Evolutionary conservation across 1,284 basidiomycete species (phyloP).

Genomic region (Ceraceosorus bombacis): DNA sequence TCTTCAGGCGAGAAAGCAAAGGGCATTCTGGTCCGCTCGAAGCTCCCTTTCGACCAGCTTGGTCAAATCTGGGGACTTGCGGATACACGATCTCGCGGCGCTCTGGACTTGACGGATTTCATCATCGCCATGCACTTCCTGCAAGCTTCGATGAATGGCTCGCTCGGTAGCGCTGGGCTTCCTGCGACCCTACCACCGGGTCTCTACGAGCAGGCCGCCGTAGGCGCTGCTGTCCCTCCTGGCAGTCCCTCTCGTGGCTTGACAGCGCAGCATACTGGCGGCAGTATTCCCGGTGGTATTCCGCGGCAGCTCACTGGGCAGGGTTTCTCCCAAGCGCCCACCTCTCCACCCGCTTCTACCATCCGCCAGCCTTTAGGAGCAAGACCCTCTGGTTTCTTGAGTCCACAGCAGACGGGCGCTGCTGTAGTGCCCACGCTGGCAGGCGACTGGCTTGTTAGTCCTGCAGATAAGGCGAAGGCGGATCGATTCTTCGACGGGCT

Average conservation of each 20-base stretch:
- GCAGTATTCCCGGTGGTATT: slow-evolving; percentile 18
- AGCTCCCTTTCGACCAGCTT: slow-evolving; percentile 78
- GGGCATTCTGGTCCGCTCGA: slow-evolving; percentile 87
- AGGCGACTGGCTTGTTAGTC: slow-evolving; percentile 72
- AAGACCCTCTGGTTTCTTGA: slow-evolving; percentile 56
- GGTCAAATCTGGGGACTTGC: slow-evolving; percentile 93
- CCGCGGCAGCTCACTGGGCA: slow-evolving; percentile 30
- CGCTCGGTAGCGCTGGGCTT: slow-evolving; percentile 58
- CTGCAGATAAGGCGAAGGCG: slow-evolving; percentile 69
- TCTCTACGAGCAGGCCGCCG: slow-evolving; percentile 70
- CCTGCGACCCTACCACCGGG: slow-evolving; percentile 75
- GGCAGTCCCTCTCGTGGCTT: slow-evolving; percentile 14
- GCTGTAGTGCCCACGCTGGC: slow-evolving; percentile 9
- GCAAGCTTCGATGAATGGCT: slow-evolving; percentile 73
- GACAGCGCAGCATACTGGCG: slow-evolving; percentile 30
- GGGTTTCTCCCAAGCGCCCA: slow-evolving; percentile 12
- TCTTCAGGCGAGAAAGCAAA: slow-evolving; percentile 66
- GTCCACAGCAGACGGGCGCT: slow-evolving; percentile 48
- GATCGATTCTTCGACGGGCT: slow-evolving; percentile 78
- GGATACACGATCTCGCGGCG: slow-evolving; percentile 84
- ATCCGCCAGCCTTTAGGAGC: slow-evolving; percentile 48
- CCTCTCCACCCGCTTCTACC: not conserved
- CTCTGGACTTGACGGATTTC: slow-evolving; percentile 84
- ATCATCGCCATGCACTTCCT: slow-evolving; percentile 89
- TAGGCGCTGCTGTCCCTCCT: slow-evolving; percentile 11